These are phyloP conservation scores for Botrytis hyacinthi DNA, from an alignment of 2,329 filamentous ascomycete species.

Conservation along the genomic window DNA sequence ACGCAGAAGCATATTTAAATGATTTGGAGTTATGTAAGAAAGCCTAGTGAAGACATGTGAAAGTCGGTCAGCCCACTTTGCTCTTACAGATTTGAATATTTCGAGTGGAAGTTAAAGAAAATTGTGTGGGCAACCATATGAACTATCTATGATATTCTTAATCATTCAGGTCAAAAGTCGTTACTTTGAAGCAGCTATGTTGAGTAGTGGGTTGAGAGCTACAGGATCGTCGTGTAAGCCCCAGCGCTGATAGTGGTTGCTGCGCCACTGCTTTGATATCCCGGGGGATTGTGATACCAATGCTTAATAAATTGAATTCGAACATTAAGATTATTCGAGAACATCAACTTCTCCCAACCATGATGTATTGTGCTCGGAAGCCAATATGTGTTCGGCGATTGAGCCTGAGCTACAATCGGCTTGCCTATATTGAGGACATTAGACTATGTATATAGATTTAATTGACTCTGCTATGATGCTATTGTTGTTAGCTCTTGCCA, in stretches of 20 bases:
- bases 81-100: neutral
- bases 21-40: neutral
- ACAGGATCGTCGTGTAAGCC: conserved; percentile 15
- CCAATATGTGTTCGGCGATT: neutral
- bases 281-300: conserved; percentile 13
- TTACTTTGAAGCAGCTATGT: neutral
- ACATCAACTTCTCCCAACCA: neutral
- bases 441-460: neutral
- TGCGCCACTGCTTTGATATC: conserved; percentile 12
- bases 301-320: conserved; percentile 14
- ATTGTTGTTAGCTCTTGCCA: neutral
- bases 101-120: neutral
- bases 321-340: conserved; percentile 21
- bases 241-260: conserved; percentile 1
- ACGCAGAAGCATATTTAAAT: conserved; percentile 9
- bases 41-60: conserved; percentile 17
- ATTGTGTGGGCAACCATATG: neutral
- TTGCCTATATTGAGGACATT: neutral
- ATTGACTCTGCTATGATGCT: neutral
- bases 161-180: neutral
- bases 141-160: neutral
- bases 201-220: neutral
- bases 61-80: conserved; percentile 15
- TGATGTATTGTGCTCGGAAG: neutral
- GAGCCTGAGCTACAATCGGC: neutral